Evolutionary conservation across 2,329 filamentous ascomycete genomes (phyloP), one percentile per base, ranked within the genome.

Genomic region (Phaeosphaeriaceae sp.): DNA sequence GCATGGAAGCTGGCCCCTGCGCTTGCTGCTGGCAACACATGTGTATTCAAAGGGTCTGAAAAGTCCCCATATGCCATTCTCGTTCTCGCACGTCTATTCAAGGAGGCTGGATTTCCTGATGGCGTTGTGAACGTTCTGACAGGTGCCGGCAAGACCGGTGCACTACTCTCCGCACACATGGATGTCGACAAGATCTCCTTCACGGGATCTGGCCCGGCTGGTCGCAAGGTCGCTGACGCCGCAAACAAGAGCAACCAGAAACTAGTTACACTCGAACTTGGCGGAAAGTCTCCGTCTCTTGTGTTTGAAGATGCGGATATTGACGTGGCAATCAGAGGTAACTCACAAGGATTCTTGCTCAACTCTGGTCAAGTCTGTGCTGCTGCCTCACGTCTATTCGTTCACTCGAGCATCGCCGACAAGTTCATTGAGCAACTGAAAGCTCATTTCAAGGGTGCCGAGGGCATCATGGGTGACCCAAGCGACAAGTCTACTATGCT

Each of bases 221-320:
- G 79, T 15, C 69, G 73, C 30, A 73, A 73, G 49, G 71, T 81
- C 17, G 69, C 75, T 48, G 76, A 78, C 32, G 68, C 67, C 24
- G 67, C 68, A 8, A 66, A 62, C 32, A 71, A 65, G 59, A 72
- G 67, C 43, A 73, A 73, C 44, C 59, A 71, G 56, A 75, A 75
- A 58, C 79, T 78, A 52, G 78, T 83, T 21, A 81, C 81, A 4
- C 75, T 84, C 1, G 82, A 83, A 65, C 71, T 82, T 11, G 82
- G 82, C 47, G 81, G 82, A 53, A 83, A 84, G 68, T 77, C 73
- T 8, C 81, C 82, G 17, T 76, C 77, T 21, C 75, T 83, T 17
- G 77, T 84, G 43, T 83, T 83, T 64, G 74, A 78, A 43, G 81
- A 84, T 62, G 82, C 80, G 63, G 78, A 85, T 64, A 71, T 85